A percentile compares a stretch with the other conserved stretches of the same genome.
These are phyloP conservation scores for Symbiodinium pilosum DNA, from an alignment of 73 alveolate genomes.

Conservation along the genomic window DNA sequence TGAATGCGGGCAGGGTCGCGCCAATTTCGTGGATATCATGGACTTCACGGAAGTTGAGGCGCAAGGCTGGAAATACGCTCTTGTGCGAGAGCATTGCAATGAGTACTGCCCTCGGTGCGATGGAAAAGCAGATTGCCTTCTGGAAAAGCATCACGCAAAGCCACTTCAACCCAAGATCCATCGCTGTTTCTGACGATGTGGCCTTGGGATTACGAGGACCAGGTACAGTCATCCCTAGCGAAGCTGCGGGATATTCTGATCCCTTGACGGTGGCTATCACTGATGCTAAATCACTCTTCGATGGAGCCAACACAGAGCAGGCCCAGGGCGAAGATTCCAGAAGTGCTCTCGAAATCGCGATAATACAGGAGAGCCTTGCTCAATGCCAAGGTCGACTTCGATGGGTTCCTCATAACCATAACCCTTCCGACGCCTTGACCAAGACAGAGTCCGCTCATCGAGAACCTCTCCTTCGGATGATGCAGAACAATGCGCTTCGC, in stretches of 20 bases:
- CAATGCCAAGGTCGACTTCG: background rate
- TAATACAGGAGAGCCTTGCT: background rate
- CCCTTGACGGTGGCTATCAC: background rate
- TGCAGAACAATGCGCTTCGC: background rate
- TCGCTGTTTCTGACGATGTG: background rate
- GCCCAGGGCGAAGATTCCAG: background rate
- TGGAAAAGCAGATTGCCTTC: background rate
- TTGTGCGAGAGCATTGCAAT: background rate
- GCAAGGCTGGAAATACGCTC: background rate
- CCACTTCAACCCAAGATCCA: no score
- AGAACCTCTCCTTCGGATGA: background rate
- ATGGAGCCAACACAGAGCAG: background rate
- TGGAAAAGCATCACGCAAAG: no score
- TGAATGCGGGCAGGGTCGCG: background rate
- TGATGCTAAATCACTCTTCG: slow-evolving; percentile 1
- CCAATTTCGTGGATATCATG: background rate
- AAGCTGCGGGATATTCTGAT: background rate
- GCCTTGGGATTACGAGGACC: background rate
- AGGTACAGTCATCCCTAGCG: background rate
- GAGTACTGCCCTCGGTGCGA: background rate
- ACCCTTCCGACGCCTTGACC: slow-evolving; percentile 31
- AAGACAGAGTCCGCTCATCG: background rate
- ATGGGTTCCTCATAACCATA: slow-evolving; percentile 9
- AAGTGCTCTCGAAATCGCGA: background rate
- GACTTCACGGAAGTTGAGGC: background rate